These are phyloP conservation scores for Aspergillus versicolor DNA, from an alignment of 2,329 filamentous ascomycete genomes.

Conservation along the genomic window DNA sequence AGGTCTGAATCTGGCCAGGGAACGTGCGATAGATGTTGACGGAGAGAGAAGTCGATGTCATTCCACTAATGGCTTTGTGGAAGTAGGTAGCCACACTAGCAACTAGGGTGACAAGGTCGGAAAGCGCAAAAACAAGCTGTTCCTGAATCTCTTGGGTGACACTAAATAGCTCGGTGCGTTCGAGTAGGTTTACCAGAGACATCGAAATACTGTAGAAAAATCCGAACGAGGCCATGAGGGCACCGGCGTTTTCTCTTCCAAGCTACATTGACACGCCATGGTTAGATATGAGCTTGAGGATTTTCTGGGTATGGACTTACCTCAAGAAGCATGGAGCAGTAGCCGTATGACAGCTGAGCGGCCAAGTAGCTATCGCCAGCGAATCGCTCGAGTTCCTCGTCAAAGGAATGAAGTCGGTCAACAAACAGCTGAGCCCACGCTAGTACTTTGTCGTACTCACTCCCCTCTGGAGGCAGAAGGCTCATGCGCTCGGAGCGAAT, in stretches of 20 bases:
- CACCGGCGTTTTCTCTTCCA: slow-evolving; percentile 47
- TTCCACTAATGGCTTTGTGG: slow-evolving; percentile 28
- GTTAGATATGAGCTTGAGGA: too few relatives aligned
- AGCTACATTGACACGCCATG: slow-evolving; percentile 32
- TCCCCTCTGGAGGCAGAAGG: slow-evolving; percentile 40
- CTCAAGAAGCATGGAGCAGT: slow-evolving; percentile 50
- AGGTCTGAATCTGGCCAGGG: slow-evolving; percentile 35
- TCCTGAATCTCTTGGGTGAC: slow-evolving; percentile 50
- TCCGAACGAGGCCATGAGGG: slow-evolving; percentile 52
- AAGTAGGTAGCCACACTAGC: slow-evolving; percentile 37
- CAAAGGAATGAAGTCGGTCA: slow-evolving; percentile 39
- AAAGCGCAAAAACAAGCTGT: slow-evolving; percentile 42
- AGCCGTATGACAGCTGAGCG: slow-evolving; percentile 50
- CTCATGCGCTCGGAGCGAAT: slow-evolving; percentile 40
- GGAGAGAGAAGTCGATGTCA: slow-evolving; percentile 24
- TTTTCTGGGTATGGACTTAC: slow-evolving; percentile 25
- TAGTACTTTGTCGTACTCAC: slow-evolving; percentile 43
- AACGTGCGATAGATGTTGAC: slow-evolving; percentile 42
- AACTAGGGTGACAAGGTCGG: slow-evolving; percentile 36
- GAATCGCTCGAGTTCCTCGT: slow-evolving; percentile 36
- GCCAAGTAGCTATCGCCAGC: slow-evolving; percentile 41
- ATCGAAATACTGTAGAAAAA: slow-evolving; percentile 52
- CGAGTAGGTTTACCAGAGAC: slow-evolving; percentile 43
- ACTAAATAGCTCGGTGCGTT: slow-evolving; percentile 49
- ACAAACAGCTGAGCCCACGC: slow-evolving; percentile 42